Evolutionary conservation across 352 stramenopile species (phyloP).

Genomic region (Elongisporangium prolatum): DNA sequence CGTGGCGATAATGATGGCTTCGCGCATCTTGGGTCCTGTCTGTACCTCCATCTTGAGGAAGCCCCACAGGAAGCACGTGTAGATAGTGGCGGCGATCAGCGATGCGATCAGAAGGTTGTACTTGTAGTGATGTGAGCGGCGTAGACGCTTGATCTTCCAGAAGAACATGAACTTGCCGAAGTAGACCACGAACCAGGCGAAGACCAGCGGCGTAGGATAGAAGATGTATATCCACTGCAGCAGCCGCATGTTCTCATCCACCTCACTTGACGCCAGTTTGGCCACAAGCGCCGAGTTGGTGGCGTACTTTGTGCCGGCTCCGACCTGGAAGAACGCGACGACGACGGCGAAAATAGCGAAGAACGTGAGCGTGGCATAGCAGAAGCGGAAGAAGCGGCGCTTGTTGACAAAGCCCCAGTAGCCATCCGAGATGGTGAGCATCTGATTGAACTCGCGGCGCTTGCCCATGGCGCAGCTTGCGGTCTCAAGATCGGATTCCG

Average conservation of each 20-base stretch:
- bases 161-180: conserved; percentile 79
- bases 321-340: conserved; percentile 68
- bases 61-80: conserved; percentile 43
- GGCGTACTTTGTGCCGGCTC: conserved; percentile 44
- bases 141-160: conserved; percentile 70
- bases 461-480: conserved; percentile 38
- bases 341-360: conserved; percentile 78
- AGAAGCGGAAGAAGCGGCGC: conserved; percentile 66
- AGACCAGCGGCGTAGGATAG: conserved; percentile 59
- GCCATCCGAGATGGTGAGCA: conserved; percentile 67
- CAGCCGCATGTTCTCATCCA: conserved; percentile 72
- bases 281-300: conserved; percentile 28
- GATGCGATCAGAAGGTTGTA: conserved; percentile 77
- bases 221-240: conserved; percentile 74
- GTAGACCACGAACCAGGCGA: conserved; percentile 74
- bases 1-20: conserved; percentile 48
- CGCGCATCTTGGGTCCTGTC: conserved; percentile 53
- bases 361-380: conserved; percentile 68
- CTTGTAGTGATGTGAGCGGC: conserved; percentile 75
- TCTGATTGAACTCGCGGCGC: conserved; percentile 52
- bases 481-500: background rate
- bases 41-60: conserved; percentile 61
- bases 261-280: conserved; percentile 44
- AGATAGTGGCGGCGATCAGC: conserved; percentile 44
- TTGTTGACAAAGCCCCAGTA: conserved; percentile 79